phyloP scores from a whole-genome alignment of 1,139 yeast genomes.

The Kluyveromyces marxianus region DNA sequence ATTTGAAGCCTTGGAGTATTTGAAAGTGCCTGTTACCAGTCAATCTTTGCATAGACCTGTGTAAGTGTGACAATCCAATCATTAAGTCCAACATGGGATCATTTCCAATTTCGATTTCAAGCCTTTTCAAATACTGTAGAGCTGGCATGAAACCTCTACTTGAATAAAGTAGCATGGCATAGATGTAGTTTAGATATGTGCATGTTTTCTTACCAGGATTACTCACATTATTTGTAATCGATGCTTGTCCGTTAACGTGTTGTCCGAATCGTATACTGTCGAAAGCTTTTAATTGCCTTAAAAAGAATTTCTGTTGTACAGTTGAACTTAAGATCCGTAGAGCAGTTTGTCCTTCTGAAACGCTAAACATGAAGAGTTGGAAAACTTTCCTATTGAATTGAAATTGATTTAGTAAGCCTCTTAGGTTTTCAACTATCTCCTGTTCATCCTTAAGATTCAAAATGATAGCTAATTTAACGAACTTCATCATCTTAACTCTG shows the following conservation, averaged over 20 bases:
- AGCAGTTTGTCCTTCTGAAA: constrained; percentile 42
- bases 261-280: constrained; percentile 55
- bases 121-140: constrained; percentile 56
- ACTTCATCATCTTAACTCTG: constrained; percentile 48
- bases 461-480: constrained; percentile 63
- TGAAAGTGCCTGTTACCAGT: constrained; percentile 82
- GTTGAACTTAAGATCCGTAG: constrained; percentile 62
- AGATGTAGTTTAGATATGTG: constrained; percentile 66
- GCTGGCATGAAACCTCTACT: constrained; percentile 79
- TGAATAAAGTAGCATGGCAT: constrained; percentile 74
- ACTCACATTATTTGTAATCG: constrained; percentile 42
- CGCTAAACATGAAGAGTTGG: constrained; percentile 57
- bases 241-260: constrained; percentile 71
- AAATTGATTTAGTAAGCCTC: constrained; percentile 56
- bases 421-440: constrained; percentile 46
- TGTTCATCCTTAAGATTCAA: constrained; percentile 46
- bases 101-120: constrained; percentile 52
- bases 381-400: constrained; percentile 70
- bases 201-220: constrained; percentile 45
- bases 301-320: constrained; percentile 80
- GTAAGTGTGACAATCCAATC: constrained; percentile 77
- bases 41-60: constrained; percentile 85
- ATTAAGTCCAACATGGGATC: constrained; percentile 77
- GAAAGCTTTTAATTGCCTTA: constrained; percentile 83
- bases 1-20: constrained; percentile 78